Evolutionary conservation across 208 protist genomes (phyloP), one percentile per base, ranked within the genome.

Genomic region (Trypanosoma cruzi): DNA sequence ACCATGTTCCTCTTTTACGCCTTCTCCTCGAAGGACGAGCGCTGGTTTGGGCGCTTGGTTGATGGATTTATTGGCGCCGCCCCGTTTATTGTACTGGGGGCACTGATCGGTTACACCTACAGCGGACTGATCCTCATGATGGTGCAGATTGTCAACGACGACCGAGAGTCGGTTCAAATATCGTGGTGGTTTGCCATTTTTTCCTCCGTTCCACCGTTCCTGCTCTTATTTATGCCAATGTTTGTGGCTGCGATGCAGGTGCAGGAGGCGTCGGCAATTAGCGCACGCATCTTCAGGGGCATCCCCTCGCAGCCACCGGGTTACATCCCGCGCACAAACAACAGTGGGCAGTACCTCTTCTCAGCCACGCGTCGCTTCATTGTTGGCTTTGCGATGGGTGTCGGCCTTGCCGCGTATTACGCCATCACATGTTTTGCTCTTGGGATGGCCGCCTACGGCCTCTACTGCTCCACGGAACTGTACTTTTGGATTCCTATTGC

Each of bases 171-270:
- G 28, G 2, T 69, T 4, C 28, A 54, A 3, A 57, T 69, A 1
- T 44, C 32, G 7, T 69, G 49, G 64, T 59, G 64, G 49, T 69
- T 56, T 37, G 20, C 1, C 22, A 69, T 69, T 6, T 69, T 69
- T 16, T 69, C 64, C 26, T 14, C 54, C 14, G 64, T 69, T 18
- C 49, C 64, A 0, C 28, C 57, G 50, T 71, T 71, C 26, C 54
- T 71, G 2, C 1, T 71, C 14, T 46, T 71, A 0, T 71, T 71
- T 62, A 62, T 71, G 42, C 55, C 46, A 29, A 62, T 62, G n/a
- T 71, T 71, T 64, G 22, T 62, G 28, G 44, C 54, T 16, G 49
- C 48, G 32, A 71, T 71, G 53, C 65, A 62, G 40, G 31, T 62
- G 1, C 49, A 71, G 37, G 65, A 71, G 54, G 50, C 53, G 5